phyloP scores from a whole-genome alignment of 768 basidiomycete genomes.

The Pisolithus sp. region DNA sequence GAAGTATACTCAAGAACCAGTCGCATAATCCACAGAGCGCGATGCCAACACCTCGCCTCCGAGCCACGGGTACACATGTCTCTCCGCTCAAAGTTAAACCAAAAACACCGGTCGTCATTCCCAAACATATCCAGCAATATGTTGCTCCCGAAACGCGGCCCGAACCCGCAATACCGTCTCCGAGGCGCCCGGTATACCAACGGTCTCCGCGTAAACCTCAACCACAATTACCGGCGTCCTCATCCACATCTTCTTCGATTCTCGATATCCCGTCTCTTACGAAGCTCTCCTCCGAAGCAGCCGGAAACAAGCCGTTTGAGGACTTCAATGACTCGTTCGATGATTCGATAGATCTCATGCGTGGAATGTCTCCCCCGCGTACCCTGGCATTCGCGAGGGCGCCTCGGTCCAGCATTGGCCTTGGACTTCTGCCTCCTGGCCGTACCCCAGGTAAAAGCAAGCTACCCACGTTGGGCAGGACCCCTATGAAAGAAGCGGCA shows the following conservation, averaged over 20 bases:
- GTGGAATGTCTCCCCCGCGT: conserved; percentile 48
- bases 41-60: conserved; percentile 33
- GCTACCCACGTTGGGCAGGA: conserved; percentile 43
- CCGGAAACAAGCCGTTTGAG: conserved; percentile 36
- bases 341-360: conserved; percentile 34
- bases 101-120: conserved; percentile 49
- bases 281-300: conserved; percentile 27
- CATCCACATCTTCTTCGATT: conserved; percentile 21
- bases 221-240: conserved; percentile 30
- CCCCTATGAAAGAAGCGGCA: conserved; percentile 69
- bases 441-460: conserved; percentile 63
- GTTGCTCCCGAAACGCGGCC: conserved; percentile 62
- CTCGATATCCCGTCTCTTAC: conserved; percentile 51
- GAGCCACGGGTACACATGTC: conserved; percentile 23
- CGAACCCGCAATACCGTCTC: conserved; percentile 43
- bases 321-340: conserved; percentile 29
- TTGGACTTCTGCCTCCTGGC: conserved; percentile 34
- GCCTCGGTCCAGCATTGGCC: conserved; percentile 27
- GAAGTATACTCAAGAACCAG: conserved; percentile 44
- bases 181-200: conserved; percentile 26
- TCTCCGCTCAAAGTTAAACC: conserved; percentile 53
- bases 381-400: conserved; percentile 47
- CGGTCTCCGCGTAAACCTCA: conserved; percentile 25
- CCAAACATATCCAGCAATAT: conserved; percentile 53
- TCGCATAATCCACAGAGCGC: conserved; percentile 20